Evolutionary conservation across 2,329 filamentous ascomycete genomes (phyloP), one percentile per base, ranked within the genome.

Genomic region (Scytalidium sp.): DNA sequence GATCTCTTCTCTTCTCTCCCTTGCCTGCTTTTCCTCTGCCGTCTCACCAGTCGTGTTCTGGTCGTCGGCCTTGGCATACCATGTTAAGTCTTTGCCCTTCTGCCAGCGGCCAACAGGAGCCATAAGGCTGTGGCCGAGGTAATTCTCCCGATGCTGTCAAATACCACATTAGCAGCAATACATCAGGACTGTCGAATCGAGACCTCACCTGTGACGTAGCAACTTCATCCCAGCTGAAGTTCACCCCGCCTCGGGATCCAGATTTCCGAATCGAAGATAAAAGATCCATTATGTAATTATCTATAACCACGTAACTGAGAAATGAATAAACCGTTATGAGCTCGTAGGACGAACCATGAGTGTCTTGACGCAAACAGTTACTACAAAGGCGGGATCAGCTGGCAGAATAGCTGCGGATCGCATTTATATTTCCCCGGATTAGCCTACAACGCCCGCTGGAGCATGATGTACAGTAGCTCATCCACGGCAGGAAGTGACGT

Each of bases 221-320:
- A 64, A 99, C 93, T 60, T 97, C 91, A 57, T 93, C 88, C 94
- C 94, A 97, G 72, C 86, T 92, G 75, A 99, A 99, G 69, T 97
- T 91, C 70, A 88, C 88, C 65, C 94, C 94, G 64, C 94, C 94
- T 58, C 94, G 87, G 61, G 90, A 94, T 68, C 96, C 93, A 17
- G 78, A 74, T 72, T 99, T 97, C 64, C 92, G 90, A 54, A 99
- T 87, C 40, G 88, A 90, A 52, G 92, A 89, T 48, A 97, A 83
- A 49, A 99, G 81, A 79, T 99, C 94, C 94, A 99, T 97, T 50
- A 52, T 55, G 25, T 19, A 10, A 10, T 36, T 15, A 15, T 4
- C 15, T 15, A n/a, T 36, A 36, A 15, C 32, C 5, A 36, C 13
- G 13, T 27, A 27, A 5, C 32, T n/a, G n/a, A n/a, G n/a, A n/a